Base-by-base conservation (phyloP, 2,329 filamentous ascomycete species). In the Penicillium vulpinum region DNA sequence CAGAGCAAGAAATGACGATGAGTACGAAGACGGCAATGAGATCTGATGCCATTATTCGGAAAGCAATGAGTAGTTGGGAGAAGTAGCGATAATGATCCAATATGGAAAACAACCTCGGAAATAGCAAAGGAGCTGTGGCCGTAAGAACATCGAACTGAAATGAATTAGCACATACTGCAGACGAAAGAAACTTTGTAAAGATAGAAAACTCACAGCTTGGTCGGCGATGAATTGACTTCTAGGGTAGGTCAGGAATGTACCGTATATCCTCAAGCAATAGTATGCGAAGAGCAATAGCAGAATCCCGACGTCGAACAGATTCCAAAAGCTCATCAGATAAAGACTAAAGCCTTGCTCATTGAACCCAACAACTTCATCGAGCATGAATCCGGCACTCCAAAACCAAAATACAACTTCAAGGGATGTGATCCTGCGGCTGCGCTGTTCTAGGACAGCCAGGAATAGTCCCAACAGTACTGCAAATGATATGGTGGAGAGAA, bases 241-340 rank as follows among this genome's bases (percentile, higher is more conserved):
- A 22, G 87, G 83, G 63, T 92, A 89, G 2, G 91, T 86, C 64
- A 96, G 81, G 58, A 96, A 86, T 50, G 96, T 88, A 21, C 92
- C 91, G 68, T 95, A 96, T 15, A 94, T 82, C 54, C 93, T 87
- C 78, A 97, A 86, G 67, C 89, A 90, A 72, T 96, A 96, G 78
- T 97, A 97, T 54, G 90, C 84, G 67, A 95, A 86, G 65, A 97
- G 85, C 59, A 97, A 80, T 24, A 96, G 77, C 51, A 97, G 78
- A 51, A 97, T 97, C 9, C 92, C 92, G 36, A 97, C 80, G 70
- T 97, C 93, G 73, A 97, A 96, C 36, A 92, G 86, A 73, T 97
- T 97, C 93, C 93, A 97, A 73, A 97, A 94, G 72, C 91, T 96
- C 87, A 97, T 93, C 68, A 97, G 91, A 76, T 97, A 97, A 29